Base-by-base conservation (phyloP, 352 stramenopile species). In the Stramenopiles sp. region DNA sequence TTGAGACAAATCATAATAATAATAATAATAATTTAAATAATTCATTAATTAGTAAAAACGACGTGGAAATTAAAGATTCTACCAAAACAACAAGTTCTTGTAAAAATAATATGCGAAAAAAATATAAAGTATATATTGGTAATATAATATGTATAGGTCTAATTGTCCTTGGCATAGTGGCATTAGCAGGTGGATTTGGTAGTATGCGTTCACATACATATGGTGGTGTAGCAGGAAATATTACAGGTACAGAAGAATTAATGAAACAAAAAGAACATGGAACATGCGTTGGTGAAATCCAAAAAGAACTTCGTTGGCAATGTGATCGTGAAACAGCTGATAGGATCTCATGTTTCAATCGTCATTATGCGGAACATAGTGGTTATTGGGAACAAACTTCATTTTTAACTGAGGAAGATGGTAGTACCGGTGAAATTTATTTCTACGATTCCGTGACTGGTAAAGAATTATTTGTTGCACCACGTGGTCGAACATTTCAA, bases 361-460 rank as follows among this genome's bases (percentile, higher is more conserved):
- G 89, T 4, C 80, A 88, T 7, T 93, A 89, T 81, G 89, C 89
- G 0, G 88, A 92, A 81, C 84, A 86, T 79, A 80, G 80, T 0
- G 88, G 89, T 63, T 93, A 91, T 79, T 94, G 87, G 69, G n/a
- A 83, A 79, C 79, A 13, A 6, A 78, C 79, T 32, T 63, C 73
- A 20, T 79, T 78, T 78, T 20, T 80, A 43, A 13, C 74, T 78
- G 29, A 87, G 83, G 73, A 63, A 82, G 78, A 0, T 77, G 7
- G 4, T 7, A 13, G 13, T 4, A 13, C 65, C 4, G 65, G 65
- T 13, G 65, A 76, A 76, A 88, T 89, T 23, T 82, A 84, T 30
- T 93, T 90, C 81, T 92, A 88, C 79, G 88, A 93, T 80, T 89
- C 83, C n/a, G 89, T 91, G 80, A 88, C 85, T 31, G 87, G 88